Base-by-base conservation (phyloP, 768 basidiomycete genomes). In the Leccinum obscurum region DNA sequence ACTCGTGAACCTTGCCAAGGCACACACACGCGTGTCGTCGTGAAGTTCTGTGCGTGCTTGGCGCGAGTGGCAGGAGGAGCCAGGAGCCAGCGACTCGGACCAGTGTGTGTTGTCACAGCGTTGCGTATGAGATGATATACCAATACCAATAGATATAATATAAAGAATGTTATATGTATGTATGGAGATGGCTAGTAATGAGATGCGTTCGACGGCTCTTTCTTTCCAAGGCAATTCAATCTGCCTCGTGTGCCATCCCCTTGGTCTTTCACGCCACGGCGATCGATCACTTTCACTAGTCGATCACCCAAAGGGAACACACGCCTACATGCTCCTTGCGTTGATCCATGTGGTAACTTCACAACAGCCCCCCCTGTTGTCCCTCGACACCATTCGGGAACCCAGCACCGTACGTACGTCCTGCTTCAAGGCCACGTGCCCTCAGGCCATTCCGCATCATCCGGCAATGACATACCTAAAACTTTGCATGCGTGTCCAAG, bases 1-100 rank as follows among this genome's bases (percentile, higher is more conserved):
- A 95, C 73, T 93, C 93, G 11, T 95, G 74, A 84, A 24, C 46
- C 48, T n/a, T 11, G 28, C 17, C 35, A 24, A 35, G 39, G 54
- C 59, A 58, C 46, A 15, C 48, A 15, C 48, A 57, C 62, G 61
- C 60, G 62, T 41, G 30, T 57, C 44, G 51, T 22, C 30, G 30
- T 30, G 30, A 30, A 30, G 32, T 22, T 28, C 57, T 30, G 61
- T 46, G 20, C 44, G 5, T 46, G 44, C 44, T 1, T 20, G 44
- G 11, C n/a, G 17, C 39, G 39, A 17, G 39, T 46, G 20, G n/a
- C 44, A 20, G 34, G 13, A 20, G 34, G 13, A 32, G 3, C 32
- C 10, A 30, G 30, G 44, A 46, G 20, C 44, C 44, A 46, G 20
- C 20, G 11, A 46, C 11, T 44, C 41, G 41, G 41, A n/a, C 17